Evolutionary conservation across 1,284 basidiomycete species (phyloP).

Genomic region (Gymnopus androsaceus): DNA sequence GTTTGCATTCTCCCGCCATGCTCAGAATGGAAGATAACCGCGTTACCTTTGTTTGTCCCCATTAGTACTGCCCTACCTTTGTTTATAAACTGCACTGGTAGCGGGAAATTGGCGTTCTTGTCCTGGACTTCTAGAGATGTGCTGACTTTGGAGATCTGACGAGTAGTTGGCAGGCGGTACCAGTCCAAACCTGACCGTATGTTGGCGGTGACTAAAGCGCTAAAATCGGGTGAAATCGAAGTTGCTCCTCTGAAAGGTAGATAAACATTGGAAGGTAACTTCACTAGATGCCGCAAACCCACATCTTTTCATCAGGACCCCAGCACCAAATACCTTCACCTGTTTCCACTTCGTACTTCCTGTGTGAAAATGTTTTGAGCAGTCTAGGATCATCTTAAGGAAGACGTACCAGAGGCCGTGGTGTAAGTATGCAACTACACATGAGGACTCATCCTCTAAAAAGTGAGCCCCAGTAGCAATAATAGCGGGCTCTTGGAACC

Average conservation of each 20-base stretch:
- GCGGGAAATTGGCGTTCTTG: not conserved
- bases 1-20: not conserved
- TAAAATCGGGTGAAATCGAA: not conserved
- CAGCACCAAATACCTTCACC: not conserved
- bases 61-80: not conserved
- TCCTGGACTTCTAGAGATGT: not conserved
- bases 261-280: too few relatives aligned
- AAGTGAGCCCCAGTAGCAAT: not conserved
- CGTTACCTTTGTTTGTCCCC: not conserved
- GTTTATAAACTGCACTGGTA: not conserved
- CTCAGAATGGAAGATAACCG: not conserved
- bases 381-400: not conserved
- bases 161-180: not conserved
- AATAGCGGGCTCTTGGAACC: not conserved
- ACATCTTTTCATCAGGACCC: conserved; percentile 1
- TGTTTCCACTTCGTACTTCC: not conserved
- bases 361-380: not conserved
- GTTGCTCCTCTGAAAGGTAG: not conserved
- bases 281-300: not conserved
- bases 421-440: not conserved
- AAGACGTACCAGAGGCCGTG: conserved; percentile 3
- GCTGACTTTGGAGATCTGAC: not conserved
- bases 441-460: not conserved
- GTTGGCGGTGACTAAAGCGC: not conserved
- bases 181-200: not conserved